Percentiles rank a stretch among this genome's conserved stretches.
Evolutionary conservation across 1,284 basidiomycete species (phyloP).

Genomic region (Tausonia pullulans): DNA sequence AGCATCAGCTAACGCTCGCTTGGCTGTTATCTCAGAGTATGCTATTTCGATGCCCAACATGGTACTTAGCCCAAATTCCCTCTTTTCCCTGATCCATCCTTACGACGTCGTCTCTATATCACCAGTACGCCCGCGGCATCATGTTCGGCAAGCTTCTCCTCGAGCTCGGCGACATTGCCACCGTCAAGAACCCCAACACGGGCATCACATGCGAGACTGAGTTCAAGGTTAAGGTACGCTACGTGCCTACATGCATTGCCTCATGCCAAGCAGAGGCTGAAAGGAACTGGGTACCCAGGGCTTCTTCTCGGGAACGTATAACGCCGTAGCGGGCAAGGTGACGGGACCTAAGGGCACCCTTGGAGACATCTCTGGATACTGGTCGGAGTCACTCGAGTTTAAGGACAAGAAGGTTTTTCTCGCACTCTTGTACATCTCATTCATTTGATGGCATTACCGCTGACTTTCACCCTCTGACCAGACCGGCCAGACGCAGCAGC

Average conservation of each 20-base stretch:
- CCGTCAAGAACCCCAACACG: slow-evolving; percentile 69
- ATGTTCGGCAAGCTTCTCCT: slow-evolving; percentile 93
- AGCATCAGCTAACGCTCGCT: not conserved
- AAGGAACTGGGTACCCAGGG: slow-evolving; percentile 44
- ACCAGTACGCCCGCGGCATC: slow-evolving; percentile 81
- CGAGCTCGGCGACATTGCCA: slow-evolving; percentile 84
- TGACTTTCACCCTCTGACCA: slow-evolving; percentile 24
- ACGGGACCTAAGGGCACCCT: slow-evolving; percentile 52
- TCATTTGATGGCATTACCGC: not conserved
- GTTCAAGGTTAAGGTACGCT: slow-evolving; percentile 70
- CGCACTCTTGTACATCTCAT: not conserved
- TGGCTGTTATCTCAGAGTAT: slow-evolving; percentile 24
- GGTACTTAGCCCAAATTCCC: slow-evolving; percentile 26
- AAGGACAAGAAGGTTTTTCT: slow-evolving; percentile 51
- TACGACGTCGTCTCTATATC: not conserved
- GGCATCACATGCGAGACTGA: slow-evolving; percentile 73
- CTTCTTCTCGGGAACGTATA: slow-evolving; percentile 95
- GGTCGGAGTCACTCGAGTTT: slow-evolving; percentile 86
- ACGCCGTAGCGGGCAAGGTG: slow-evolving; percentile 73
- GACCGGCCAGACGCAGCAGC: slow-evolving; percentile 56
- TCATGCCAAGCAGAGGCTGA: too few relatives aligned
- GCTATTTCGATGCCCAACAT: slow-evolving; percentile 75
- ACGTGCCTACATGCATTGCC: not conserved
- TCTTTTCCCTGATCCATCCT: not conserved
- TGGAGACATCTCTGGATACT: slow-evolving; percentile 81